A percentile compares a stretch with the other conserved stretches of the same genome.
These are phyloP conservation scores for Globisporangium rhizosaccharum DNA, from an alignment of 352 stramenopile species.

Conservation along the genomic window DNA sequence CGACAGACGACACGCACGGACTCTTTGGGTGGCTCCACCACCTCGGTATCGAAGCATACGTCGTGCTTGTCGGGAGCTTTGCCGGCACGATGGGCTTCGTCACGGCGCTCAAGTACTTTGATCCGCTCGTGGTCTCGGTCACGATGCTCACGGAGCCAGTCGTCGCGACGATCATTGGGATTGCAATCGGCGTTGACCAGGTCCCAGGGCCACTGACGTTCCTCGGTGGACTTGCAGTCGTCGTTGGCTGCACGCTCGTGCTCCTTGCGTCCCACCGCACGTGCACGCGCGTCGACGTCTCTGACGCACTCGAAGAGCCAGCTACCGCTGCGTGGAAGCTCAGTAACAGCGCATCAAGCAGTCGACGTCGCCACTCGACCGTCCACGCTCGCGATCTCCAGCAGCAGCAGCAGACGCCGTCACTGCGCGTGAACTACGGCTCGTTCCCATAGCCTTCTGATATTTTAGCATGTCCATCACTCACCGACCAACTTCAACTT, in stretches of 20 bases:
- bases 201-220: conserved; percentile 32
- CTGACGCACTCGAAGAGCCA: conserved; percentile 21
- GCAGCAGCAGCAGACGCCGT: conserved; percentile 2
- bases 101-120: conserved; percentile 50
- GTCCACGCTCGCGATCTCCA: conserved; percentile 4
- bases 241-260: conserved; percentile 39
- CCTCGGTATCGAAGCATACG: conserved; percentile 36
- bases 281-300: conserved; percentile 32
- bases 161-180: conserved; percentile 38
- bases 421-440: conserved; percentile 17
- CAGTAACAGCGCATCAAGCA: neutral
- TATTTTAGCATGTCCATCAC: neutral
- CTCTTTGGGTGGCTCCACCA: conserved; percentile 47
- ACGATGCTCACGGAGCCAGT: conserved; percentile 50
- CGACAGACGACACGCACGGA: conserved; percentile 18
- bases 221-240: conserved; percentile 29
- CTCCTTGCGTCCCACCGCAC: conserved; percentile 30
- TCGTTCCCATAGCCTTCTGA: conserved; percentile 14
- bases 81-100: conserved; percentile 56
- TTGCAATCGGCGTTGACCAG: conserved; percentile 32
- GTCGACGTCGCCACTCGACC: conserved; percentile 10
- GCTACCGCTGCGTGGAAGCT: neutral
- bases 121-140: conserved; percentile 51
- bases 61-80: conserved; percentile 41
- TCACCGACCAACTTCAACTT: neutral